phyloP scores from a whole-genome alignment of 805 yeast species.

The Myxozyma sirexii region DNA sequence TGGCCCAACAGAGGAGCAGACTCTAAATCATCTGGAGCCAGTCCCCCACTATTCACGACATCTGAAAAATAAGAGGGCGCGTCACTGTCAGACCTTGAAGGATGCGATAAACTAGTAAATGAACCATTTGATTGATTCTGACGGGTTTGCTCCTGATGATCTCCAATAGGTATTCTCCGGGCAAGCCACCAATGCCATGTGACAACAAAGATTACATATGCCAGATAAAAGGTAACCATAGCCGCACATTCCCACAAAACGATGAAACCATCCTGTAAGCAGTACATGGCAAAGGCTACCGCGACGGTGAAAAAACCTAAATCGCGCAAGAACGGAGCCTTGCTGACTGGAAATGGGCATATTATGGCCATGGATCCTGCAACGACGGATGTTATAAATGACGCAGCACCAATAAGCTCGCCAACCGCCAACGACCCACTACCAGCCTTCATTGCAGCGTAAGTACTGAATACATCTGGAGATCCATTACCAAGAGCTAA shows the following conservation, averaged over 20 bases:
- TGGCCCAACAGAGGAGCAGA: constrained; percentile 14
- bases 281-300: constrained; percentile 47
- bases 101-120: not conserved
- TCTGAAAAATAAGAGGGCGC: constrained; percentile 16
- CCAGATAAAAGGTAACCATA: constrained; percentile 59
- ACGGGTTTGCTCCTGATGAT: too few relatives aligned
- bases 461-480: constrained; percentile 85
- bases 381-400: constrained; percentile 77
- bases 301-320: constrained; percentile 57
- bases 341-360: constrained; percentile 61
- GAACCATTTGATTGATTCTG: too few relatives aligned
- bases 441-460: constrained; percentile 73
- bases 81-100: not conserved
- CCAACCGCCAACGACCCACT: constrained; percentile 81
- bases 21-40: constrained; percentile 10
- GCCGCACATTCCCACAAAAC: constrained; percentile 57
- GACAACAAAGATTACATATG: constrained; percentile 58
- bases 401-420: constrained; percentile 88
- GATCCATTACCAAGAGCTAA: constrained; percentile 91
- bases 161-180: not conserved
- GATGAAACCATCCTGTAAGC: constrained; percentile 58
- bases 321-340: constrained; percentile 60
- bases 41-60: constrained; percentile 20
- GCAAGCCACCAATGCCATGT: constrained; percentile 47
- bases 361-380: constrained; percentile 76